These are phyloP conservation scores for Sarocladium oryzae DNA, from an alignment of 2,329 filamentous ascomycete genomes.

Conservation along the genomic window DNA sequence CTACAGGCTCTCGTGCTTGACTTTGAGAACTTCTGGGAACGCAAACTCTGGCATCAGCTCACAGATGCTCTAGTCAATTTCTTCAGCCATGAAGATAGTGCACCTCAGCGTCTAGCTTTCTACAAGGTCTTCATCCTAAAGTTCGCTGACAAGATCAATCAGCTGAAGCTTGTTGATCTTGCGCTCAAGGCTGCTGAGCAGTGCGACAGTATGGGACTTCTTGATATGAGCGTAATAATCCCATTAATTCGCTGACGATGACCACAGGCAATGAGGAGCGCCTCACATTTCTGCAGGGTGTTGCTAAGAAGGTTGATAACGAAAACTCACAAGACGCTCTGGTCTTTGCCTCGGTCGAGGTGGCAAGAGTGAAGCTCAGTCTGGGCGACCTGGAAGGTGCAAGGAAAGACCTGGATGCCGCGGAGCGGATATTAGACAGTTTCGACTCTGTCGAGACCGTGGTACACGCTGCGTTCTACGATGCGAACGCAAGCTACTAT, in stretches of 20 bases:
- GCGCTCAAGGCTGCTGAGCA: conserved; percentile 82
- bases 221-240: no score
- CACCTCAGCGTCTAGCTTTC: conserved; percentile 76
- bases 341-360: conserved; percentile 87
- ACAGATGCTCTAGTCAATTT: conserved; percentile 83
- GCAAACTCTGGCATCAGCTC: conserved; percentile 98
- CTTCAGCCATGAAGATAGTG: conserved; percentile 78
- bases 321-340: conserved; percentile 91
- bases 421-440: conserved; percentile 79
- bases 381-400: conserved; percentile 75
- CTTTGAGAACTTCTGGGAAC: conserved; percentile 97
- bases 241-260: conserved; percentile 3
- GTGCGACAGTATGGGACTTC: conserved; percentile 57
- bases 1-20: conserved; percentile 81
- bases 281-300: conserved; percentile 73
- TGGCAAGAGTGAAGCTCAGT: conserved; percentile 79
- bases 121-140: conserved; percentile 93
- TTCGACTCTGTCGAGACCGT: conserved; percentile 95
- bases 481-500: conserved; percentile 91
- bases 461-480: conserved; percentile 94
- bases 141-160: conserved; percentile 98
- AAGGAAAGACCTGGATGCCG: conserved; percentile 77
- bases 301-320: conserved; percentile 85
- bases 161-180: conserved; percentile 90
- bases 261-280: conserved; percentile 74